Base-by-base conservation (phyloP, 768 basidiomycete species). In the Leccinum fibrillosum region DNA sequence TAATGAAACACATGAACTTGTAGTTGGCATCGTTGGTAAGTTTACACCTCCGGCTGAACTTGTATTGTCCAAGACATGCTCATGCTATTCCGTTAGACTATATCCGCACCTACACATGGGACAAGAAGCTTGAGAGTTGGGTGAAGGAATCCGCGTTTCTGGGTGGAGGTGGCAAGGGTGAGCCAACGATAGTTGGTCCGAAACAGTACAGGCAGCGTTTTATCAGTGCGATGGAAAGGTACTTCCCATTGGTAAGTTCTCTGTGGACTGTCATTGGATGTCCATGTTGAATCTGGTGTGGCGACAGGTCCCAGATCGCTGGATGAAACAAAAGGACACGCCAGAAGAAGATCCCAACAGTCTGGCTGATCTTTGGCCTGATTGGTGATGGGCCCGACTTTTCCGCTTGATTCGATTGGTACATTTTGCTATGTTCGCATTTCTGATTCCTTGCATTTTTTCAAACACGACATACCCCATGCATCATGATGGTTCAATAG, bases 101-200 rank as follows among this genome's bases (percentile, higher is more conserved):
- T 68, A 92, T 96, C 62, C 89, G 94, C 9, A 94, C 94, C 4
- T 96, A 95, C 68, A 96, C 93, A 0, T 97, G 94, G 94, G 97
- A 99, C 77, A 99, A 99, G 78, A 94, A 94, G 65, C 77, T 99
- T 17, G 97, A 98, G 75, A 98, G 89, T 59, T 97, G 93, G 94
- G 93, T 98, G 47, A 99, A 98, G 69, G 97, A 98, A 65, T 88
- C 92, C 2, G 82, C 91, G 0, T 94, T 95, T 74, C 77, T 98
- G 23, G 94, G 92, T 49, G 89, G 85, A 21, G 82, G 83, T 47
- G 86, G 86, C 45, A 87, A 82, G 66, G 94, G 93, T 10, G 96
- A 96, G 62, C 96, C 97, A 0, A 98, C 96, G 0, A 95, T 99
- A 65, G 91, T 98, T 25, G 96, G 94, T 3, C 96, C 96, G 2